Percentiles rank a stretch among this genome's conserved stretches.
phyloP scores from a whole-genome alignment of 1,284 basidiomycete genomes.

The Melampsora larici-populina region DNA sequence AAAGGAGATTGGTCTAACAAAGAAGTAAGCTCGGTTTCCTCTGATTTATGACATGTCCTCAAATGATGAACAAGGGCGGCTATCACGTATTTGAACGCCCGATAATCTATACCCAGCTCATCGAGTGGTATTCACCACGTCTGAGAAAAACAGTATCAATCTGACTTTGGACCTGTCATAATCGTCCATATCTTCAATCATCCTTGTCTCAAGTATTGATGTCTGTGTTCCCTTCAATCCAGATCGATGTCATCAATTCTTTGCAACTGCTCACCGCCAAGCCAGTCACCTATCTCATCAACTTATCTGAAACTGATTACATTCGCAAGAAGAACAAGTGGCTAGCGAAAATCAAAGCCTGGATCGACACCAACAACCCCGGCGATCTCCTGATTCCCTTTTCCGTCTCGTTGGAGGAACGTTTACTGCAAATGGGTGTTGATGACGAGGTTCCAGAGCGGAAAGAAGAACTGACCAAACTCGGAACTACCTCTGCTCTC shows the following conservation, averaged over 20 bases:
- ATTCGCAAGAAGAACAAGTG: slow-evolving; percentile 99
- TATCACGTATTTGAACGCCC: slow-evolving; percentile 58
- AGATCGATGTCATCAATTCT: slow-evolving; percentile 95
- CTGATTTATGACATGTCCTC: slow-evolving; percentile 40
- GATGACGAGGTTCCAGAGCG: slow-evolving; percentile 56
- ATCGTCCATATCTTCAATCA: neutral
- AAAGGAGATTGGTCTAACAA: slow-evolving; percentile 95
- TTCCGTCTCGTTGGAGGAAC: slow-evolving; percentile 92
- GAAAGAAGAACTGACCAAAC: slow-evolving; percentile 69
- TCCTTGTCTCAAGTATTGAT: neutral
- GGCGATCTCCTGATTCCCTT: slow-evolving; percentile 96
- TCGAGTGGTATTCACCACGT: slow-evolving; percentile 65
- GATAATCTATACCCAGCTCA: slow-evolving; percentile 65
- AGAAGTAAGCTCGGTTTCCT: slow-evolving; percentile 67
- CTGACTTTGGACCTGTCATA: slow-evolving; percentile 9
- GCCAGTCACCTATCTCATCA: slow-evolving; percentile 96
- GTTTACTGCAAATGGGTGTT: slow-evolving; percentile 64
- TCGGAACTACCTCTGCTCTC: slow-evolving; percentile 68
- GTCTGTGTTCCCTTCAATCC: slow-evolving; percentile 30
- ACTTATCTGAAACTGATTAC: slow-evolving; percentile 92
- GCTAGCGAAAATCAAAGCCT: slow-evolving; percentile 95
- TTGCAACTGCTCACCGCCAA: slow-evolving; percentile 92
- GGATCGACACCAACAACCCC: slow-evolving; percentile 96
- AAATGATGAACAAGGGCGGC: slow-evolving; percentile 73
- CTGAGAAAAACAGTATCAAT: slow-evolving; percentile 43